phyloP scores from a whole-genome alignment of 768 basidiomycete species.

The Mycena rebaudengoi region DNA sequence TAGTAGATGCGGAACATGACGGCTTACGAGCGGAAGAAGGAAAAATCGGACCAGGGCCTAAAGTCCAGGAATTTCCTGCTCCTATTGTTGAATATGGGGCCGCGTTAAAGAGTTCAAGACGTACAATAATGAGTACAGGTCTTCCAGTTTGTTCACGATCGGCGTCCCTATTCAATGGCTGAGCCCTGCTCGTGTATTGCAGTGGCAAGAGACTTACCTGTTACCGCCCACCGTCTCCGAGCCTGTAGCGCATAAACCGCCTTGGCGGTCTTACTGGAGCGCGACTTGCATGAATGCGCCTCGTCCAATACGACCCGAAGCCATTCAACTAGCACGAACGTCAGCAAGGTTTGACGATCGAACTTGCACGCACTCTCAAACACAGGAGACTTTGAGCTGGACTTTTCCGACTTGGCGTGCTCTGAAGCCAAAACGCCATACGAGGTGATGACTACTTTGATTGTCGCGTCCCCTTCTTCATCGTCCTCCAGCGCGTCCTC shows the following conservation, averaged over 20 bases:
- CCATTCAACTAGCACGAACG: slow-evolving; percentile 70
- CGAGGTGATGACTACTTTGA: slow-evolving; percentile 89
- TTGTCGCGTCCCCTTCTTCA: slow-evolving; percentile 55
- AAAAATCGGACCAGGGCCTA: slow-evolving; percentile 81
- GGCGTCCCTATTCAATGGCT: slow-evolving; percentile 71
- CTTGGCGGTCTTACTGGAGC: slow-evolving; percentile 86
- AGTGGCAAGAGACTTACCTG: slow-evolving; percentile 53
- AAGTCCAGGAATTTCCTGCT: slow-evolving; percentile 79
- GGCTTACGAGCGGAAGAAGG: slow-evolving; percentile 89
- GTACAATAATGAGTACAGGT: slow-evolving; percentile 85
- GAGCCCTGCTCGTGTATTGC: neutral
- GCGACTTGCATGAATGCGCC: slow-evolving; percentile 94
- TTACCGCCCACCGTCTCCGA: slow-evolving; percentile 88
- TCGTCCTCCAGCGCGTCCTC: slow-evolving; percentile 64
- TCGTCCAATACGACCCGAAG: slow-evolving; percentile 88
- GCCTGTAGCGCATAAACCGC: slow-evolving; percentile 88
- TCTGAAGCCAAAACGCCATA: slow-evolving; percentile 94
- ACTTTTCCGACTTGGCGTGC: slow-evolving; percentile 73
- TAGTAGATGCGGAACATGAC: neutral
- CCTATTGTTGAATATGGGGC: neutral
- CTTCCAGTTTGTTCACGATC: slow-evolving; percentile 93
- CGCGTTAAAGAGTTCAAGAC: slow-evolving; percentile 23
- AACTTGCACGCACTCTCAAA: slow-evolving; percentile 74
- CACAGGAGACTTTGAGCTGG: slow-evolving; percentile 59
- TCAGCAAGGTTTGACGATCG: too few species aligned